These are phyloP conservation scores for Acacia pycnantha DNA, from an alignment of 331 rosid species.

Conservation along the genomic window DNA sequence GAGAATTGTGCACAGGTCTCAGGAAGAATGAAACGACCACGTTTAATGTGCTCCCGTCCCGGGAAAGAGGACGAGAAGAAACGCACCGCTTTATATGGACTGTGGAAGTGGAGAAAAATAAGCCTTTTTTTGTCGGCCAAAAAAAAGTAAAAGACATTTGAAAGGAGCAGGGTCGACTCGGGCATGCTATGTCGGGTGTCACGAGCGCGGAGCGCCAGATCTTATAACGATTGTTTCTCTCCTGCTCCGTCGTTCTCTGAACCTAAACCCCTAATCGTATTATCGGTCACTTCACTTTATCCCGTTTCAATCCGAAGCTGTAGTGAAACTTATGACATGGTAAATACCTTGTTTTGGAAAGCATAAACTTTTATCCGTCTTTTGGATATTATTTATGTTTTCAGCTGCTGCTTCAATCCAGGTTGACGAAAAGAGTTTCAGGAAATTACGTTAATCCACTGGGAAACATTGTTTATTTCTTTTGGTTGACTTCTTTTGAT, in stretches of 20 bases:
- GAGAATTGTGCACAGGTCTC: neutral
- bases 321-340: constrained; percentile 28
- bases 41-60: neutral
- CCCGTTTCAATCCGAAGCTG: constrained; percentile 16
- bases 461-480: neutral
- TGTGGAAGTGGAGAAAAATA: neutral
- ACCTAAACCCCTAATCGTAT: constrained; percentile 33
- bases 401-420: constrained; percentile 15
- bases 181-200: constrained; percentile 30
- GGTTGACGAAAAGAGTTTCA: constrained; percentile 4
- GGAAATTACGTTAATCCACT: constrained; percentile 10
- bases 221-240: neutral
- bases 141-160: neutral
- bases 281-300: constrained; percentile 2
- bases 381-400: neutral
- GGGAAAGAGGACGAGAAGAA: neutral
- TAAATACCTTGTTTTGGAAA: constrained; percentile 31
- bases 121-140: neutral
- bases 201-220: neutral
- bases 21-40: neutral
- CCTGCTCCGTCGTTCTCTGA: neutral
- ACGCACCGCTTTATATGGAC: neutral
- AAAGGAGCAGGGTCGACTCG: neutral
- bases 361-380: neutral
- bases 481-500: neutral